These are phyloP conservation scores for Backusella australiensis DNA, from an alignment of 192 early-diverging fungal genomes.

Conservation along the genomic window DNA sequence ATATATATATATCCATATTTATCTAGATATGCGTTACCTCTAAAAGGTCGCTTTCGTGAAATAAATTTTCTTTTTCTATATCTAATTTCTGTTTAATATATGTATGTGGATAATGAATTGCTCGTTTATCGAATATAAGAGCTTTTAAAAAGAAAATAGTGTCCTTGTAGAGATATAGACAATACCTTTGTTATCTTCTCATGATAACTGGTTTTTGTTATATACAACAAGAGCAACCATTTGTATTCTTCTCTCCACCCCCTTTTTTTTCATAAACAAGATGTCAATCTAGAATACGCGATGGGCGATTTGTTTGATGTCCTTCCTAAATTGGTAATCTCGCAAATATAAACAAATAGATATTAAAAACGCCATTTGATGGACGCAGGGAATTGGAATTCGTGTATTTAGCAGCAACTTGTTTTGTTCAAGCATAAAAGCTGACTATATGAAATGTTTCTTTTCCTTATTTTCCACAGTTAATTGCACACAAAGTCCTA, in stretches of 20 bases:
- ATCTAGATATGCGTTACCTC: not conserved
- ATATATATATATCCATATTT: not conserved
- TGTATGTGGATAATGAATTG: no score
- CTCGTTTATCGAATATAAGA: no score
- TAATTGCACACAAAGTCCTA: no score
- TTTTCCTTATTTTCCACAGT: no score
- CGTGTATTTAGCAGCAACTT: not conserved
- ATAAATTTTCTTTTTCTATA: not conserved
- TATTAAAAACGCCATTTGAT: constrained; percentile 4
- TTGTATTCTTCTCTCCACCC: not conserved
- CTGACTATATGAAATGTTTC: no score
- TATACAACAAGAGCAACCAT: not conserved
- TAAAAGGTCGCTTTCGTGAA: not conserved
- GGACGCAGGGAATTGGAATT: not conserved
- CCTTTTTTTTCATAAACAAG: not conserved
- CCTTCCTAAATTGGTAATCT: not conserved
- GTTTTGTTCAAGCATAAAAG: not conserved
- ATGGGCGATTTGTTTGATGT: not conserved
- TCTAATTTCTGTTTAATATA: not conserved
- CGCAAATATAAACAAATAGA: not conserved
- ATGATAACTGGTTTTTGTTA: not conserved
- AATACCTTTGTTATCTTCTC: not conserved
- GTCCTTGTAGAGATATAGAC: not conserved
- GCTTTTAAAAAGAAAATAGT: no score
- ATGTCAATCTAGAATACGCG: not conserved